Evolutionary conservation across 2,329 filamentous ascomycete species (phyloP), one percentile per base, ranked within the genome.

Genomic region (Colletotrichum cordylinicola): DNA sequence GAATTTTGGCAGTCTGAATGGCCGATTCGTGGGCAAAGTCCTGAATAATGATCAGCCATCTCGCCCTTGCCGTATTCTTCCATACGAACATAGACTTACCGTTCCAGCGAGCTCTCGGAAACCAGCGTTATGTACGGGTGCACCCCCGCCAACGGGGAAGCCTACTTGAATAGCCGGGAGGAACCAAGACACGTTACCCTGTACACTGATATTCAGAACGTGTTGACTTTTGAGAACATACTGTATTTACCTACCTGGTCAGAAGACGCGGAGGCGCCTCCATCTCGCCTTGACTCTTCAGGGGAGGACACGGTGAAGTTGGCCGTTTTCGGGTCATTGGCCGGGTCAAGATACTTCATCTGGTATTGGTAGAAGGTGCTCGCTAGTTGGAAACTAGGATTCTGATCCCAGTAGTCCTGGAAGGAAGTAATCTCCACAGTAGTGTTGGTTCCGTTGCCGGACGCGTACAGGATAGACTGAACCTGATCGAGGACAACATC

Each of bases 351-450:
- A 4, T 70, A 39, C 66, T 74, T 43, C 65, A 76, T 70, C 65
- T 74, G 74, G 37, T 70, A 4, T 29, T 70, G 16, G 55, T 76
- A 76, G 29, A 71, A 77, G 27, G 35, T 77, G 21, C 70, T 58
- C 1, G 75, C 75, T 0, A 77, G 61, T 12, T 71, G 72, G 21
- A 69, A 75, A 62, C 75, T 77, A 3, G 75, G 75, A 9, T 70
- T 68, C 12, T 77, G 75, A 15, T 77, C 75, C 75, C 71, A 77
- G 67, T 77, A 77, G 62, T 77, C 75, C 39, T 77, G 72, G 62
- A 77, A 74, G 12, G 70, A 37, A 10, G 29, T 58, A 4, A 77
- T 65, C 21, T 68, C 62, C 39, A 77, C 67, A 16, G 66, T 66
- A 8, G 74, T 77, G 52, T 77, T 77, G 13, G 74, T 77, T 3